Percentiles rank a stretch among this genome's conserved stretches.
These are phyloP conservation scores for Neurospora cerealis DNA, from an alignment of 495 filamentous ascomycete genomes.

Conservation along the genomic window DNA sequence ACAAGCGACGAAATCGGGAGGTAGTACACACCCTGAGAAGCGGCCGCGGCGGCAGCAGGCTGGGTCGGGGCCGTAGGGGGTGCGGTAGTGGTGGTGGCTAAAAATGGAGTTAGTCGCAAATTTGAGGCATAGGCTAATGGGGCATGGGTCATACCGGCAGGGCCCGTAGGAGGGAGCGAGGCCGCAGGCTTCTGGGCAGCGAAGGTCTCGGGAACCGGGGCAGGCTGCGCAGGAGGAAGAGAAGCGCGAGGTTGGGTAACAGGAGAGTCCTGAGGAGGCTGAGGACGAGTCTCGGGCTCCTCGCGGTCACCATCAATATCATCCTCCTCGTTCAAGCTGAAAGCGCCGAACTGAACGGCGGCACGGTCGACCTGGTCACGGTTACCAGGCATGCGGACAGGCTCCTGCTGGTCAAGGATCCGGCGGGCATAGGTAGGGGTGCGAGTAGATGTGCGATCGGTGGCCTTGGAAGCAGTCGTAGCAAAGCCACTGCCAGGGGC, in stretches of 20 bases:
- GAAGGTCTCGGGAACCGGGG: conserved; percentile 50
- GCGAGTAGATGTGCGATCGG: conserved; percentile 44
- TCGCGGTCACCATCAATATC: conserved; percentile 87
- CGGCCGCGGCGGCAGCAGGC: conserved; percentile 7
- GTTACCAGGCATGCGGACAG: conserved; percentile 98
- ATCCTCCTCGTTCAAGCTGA: conserved; percentile 73
- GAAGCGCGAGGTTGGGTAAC: conserved; percentile 80
- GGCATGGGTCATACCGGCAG: conserved; percentile 27
- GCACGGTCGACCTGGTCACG: conserved; percentile 78
- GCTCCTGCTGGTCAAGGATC: conserved; percentile 88
- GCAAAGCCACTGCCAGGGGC: conserved; percentile 57
- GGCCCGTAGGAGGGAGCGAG: conserved; percentile 41
- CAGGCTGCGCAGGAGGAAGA: conserved; percentile 62
- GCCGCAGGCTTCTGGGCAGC: conserved; percentile 59
- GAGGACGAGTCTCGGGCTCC: conserved; percentile 86
- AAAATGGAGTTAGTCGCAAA: conserved; percentile 17
- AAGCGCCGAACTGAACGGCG: conserved; percentile 94
- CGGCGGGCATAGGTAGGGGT: conserved; percentile 71
- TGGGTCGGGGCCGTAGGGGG: conserved; percentile 16
- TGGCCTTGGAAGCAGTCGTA: conserved; percentile 67
- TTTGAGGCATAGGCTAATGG: background rate
- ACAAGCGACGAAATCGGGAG: background rate
- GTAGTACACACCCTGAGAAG: conserved; percentile 21
- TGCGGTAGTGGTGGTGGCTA: conserved; percentile 23
- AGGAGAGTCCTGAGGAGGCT: conserved; percentile 90